A percentile compares a stretch with the other conserved stretches of the same genome.
Conservation (phyloP, 768 basidiomycete species). For the Mycena leptocephala region DNA sequence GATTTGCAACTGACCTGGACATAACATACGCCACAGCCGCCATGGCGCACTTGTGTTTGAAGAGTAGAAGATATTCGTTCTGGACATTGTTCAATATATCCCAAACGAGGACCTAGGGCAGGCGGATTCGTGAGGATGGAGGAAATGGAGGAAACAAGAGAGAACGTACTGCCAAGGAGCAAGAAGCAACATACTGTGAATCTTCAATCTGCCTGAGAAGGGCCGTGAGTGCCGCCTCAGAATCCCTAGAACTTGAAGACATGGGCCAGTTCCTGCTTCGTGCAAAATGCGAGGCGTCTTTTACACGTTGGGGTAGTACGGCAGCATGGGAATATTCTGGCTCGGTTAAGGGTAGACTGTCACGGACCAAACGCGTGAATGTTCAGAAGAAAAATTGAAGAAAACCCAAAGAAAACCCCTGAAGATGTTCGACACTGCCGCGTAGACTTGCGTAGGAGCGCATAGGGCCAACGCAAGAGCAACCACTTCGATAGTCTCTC, state of each 20-base stretch:
- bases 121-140: neutral
- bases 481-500: too few species aligned
- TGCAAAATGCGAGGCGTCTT: too few species aligned
- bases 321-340: too few species aligned
- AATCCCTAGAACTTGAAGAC: neutral
- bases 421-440: too few species aligned
- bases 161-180: slow-evolving; percentile 4
- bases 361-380: too few species aligned
- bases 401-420: too few species aligned
- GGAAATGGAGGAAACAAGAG: neutral
- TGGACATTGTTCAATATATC: slow-evolving; percentile 46
- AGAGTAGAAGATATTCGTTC: slow-evolving; percentile 42
- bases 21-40: slow-evolving; percentile 43
- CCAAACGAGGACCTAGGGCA: slow-evolving; percentile 45
- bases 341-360: too few species aligned
- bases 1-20: slow-evolving; percentile 7
- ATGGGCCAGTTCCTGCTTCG: neutral
- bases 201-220: neutral
- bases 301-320: too few species aligned
- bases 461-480: too few species aligned
- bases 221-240: too few species aligned
- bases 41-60: slow-evolving; percentile 30
- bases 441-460: too few species aligned
- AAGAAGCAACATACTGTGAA: slow-evolving; percentile 1
- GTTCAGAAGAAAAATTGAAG: too few species aligned